Conservation (phyloP, 371 early-diverging fungal genomes). For the Amoeboaphelidium protococcarum region DNA sequence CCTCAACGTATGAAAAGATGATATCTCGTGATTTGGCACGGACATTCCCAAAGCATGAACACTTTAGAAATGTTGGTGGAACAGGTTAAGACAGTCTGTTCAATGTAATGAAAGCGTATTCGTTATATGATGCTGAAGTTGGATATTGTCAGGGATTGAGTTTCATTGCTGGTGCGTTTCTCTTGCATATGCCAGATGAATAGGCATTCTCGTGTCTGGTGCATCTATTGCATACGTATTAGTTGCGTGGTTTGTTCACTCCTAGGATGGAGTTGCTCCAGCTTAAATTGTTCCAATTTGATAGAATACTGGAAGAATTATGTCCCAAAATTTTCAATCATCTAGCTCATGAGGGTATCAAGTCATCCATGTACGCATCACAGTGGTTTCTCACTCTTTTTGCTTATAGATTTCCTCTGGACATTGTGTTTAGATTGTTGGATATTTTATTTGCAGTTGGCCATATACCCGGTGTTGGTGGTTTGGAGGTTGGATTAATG, state of each 20-base stretch:
- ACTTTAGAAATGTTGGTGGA: constrained; percentile 46
- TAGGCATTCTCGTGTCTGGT: constrained; percentile 75
- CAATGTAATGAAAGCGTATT: constrained; percentile 68
- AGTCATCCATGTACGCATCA: constrained; percentile 56
- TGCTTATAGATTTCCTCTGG: constrained; percentile 72
- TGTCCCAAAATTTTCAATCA: constrained; percentile 52
- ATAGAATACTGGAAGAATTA: constrained; percentile 43
- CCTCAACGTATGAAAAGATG: constrained; percentile 60
- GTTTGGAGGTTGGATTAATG: no score
- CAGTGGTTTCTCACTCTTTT: constrained; percentile 89
- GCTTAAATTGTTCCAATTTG: constrained; percentile 57
- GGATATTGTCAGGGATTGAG: constrained; percentile 96
- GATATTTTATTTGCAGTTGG: constrained; percentile 73
- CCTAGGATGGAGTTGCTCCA: constrained; percentile 54
- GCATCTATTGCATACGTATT: constrained; percentile 51
- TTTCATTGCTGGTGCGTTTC: constrained; percentile 58
- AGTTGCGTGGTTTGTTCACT: constrained; percentile 55
- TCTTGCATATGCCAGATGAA: constrained; percentile 89
- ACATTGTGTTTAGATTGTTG: constrained; percentile 57
- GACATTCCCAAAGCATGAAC: constrained; percentile 54
- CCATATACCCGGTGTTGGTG: no score
- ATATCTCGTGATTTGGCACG: constrained; percentile 59
- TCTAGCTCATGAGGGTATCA: constrained; percentile 45
- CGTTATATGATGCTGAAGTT: constrained; percentile 55
- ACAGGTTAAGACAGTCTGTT: constrained; percentile 61